Conservation (phyloP, 768 basidiomycete species). For the Amanita polypyramis region DNA sequence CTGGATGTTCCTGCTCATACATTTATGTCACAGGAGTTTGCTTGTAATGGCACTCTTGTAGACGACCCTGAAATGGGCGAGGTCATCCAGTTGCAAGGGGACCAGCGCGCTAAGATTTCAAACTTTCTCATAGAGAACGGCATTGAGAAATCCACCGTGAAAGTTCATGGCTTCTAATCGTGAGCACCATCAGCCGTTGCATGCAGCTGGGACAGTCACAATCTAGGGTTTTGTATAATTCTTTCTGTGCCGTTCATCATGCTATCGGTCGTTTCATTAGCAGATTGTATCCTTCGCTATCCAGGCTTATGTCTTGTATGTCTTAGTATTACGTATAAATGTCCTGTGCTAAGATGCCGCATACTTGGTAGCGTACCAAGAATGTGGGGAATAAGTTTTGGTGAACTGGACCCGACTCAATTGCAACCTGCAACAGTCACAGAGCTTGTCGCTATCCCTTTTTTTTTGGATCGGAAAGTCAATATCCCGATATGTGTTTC, state of each 20-base stretch:
- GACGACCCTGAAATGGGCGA: slow-evolving; percentile 93
- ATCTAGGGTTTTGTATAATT: slow-evolving; percentile 2
- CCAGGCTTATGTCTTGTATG: slow-evolving; percentile 15
- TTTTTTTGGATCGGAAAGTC: too few species aligned
- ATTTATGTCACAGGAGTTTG: slow-evolving; percentile 66
- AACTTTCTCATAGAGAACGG: slow-evolving; percentile 81
- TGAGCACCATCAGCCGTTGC: neutral
- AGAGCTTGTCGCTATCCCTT: too few species aligned
- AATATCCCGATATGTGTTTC: neutral
- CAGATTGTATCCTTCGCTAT: slow-evolving; percentile 12
- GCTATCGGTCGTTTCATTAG: neutral
- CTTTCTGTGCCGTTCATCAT: neutral
- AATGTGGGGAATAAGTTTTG: too few species aligned
- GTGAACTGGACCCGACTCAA: too few species aligned
- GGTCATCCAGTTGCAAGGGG: slow-evolving; percentile 98
- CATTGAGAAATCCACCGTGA: slow-evolving; percentile 67
- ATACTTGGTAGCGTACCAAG: too few species aligned
- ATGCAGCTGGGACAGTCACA: neutral
- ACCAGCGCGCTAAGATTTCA: slow-evolving; percentile 87
- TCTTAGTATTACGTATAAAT: slow-evolving; percentile 14
- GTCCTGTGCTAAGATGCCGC: too few species aligned
- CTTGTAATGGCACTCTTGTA: slow-evolving; percentile 95
- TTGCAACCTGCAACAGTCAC: neutral
- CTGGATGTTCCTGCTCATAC: neutral
- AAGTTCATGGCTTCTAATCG: slow-evolving; percentile 78